Base-by-base conservation (phyloP, 352 stramenopile species). In the Globisporangium perplexum region DNA sequence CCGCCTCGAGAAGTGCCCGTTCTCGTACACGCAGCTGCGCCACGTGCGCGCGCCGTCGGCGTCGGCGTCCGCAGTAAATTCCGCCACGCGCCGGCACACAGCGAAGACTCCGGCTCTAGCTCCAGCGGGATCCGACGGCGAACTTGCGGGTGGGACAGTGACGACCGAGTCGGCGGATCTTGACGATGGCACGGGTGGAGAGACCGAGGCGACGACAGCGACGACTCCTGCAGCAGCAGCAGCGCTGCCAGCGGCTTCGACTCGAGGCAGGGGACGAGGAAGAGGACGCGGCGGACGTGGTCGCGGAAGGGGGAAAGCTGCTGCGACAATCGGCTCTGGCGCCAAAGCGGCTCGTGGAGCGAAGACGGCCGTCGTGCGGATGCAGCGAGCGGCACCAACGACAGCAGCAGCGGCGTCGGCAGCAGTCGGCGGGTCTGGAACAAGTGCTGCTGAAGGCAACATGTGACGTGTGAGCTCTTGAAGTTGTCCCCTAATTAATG, bases 11-110 rank as follows among this genome's bases (percentile, higher is more conserved):
- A 73, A 71, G 18, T 88, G 75, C 51, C 72, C 77, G 41, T 77
- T 84, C 36, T 76, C 78, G 55, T 80, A 77, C 50, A 72, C 82
- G 58, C 84, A 94, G 61, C 57, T 94, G 51, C 79, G 84, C 2
- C 82, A 86, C 57, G 72, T 90, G 47, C 84, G 84, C 28, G 62
- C 72, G 5, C 59, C 64, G 18, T 48, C 66, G 36, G 39, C 47
- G 18, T 23, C 17, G 23, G 23, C 41, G 30, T 15, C 26, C 5
- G 5, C 50, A 20, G 39, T 28, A 45, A 0, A 28, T 30, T 30
- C 26, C 17, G 26, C 46, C 4, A 50, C 15, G 7, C 46, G 46
- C 23, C 28, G 28, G 18, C 18, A 20, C 28, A 28, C 17, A 5
- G 28, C 38, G 17, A 49, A 18, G 15, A 24, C 20, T 42, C 30